Evolutionary conservation across 352 stramenopile genomes (phyloP).

Genomic region (Phytopythium oedochilum): DNA sequence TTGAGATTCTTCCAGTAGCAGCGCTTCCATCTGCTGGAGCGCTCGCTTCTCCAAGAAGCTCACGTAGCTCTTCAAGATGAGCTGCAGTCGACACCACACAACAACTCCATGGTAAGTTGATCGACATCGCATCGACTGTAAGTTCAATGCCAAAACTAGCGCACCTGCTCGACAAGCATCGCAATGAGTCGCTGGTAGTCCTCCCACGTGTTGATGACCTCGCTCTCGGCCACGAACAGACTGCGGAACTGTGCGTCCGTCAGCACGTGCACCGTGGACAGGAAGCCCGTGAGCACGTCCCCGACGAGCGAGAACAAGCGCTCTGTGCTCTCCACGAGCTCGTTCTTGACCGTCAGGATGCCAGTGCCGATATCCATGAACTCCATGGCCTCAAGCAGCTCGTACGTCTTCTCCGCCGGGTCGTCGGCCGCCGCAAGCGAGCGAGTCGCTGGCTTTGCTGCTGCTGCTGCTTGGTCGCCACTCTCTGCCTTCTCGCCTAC

Average conservation of each 20-base stretch:
- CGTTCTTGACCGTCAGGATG: conserved; percentile 83
- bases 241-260: conserved; percentile 57
- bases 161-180: conserved; percentile 79
- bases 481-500: not conserved
- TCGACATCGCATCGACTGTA: not conserved
- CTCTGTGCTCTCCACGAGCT: conserved; percentile 64
- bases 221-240: conserved; percentile 74
- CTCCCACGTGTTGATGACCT: conserved; percentile 76
- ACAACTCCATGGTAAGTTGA: not conserved
- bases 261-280: conserved; percentile 56
- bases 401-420: conserved; percentile 63
- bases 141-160: not conserved
- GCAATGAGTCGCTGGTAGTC: conserved; percentile 81
- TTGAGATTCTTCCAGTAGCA: conserved; percentile 55
- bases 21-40: conserved; percentile 65
- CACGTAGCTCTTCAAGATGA: conserved; percentile 78
- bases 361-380: conserved; percentile 86
- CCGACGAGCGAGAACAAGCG: conserved; percentile 62
- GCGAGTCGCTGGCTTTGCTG: not conserved
- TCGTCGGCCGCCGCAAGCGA: conserved; percentile 7
- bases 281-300: conserved; percentile 60
- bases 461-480: not conserved
- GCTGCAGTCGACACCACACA: conserved; percentile 15
- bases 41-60: conserved; percentile 60
- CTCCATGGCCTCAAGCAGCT: conserved; percentile 85